Evolutionary conservation across 2,329 filamentous ascomycete genomes (phyloP).

Genomic region (Penicillium sp.): DNA sequence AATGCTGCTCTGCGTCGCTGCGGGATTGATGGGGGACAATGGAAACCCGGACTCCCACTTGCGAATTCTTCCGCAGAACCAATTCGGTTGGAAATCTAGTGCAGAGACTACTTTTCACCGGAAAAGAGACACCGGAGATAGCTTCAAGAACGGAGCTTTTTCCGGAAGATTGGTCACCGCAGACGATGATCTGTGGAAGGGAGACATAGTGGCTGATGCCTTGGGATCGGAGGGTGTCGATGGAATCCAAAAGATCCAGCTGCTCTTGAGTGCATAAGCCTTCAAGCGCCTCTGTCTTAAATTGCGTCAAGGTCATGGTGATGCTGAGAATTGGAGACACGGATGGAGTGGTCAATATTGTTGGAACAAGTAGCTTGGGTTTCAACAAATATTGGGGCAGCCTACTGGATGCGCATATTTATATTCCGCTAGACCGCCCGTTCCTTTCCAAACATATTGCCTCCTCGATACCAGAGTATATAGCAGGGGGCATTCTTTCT

Average conservation of each 20-base stretch:
- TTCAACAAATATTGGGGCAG: too few relatives aligned
- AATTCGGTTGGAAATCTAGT: slow-evolving; percentile 63
- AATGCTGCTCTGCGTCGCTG: slow-evolving; percentile 15
- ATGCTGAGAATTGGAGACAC: too few relatives aligned
- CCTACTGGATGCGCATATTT: too few relatives aligned
- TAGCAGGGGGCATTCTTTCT: too few relatives aligned
- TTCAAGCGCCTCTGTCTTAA: slow-evolving; percentile 13
- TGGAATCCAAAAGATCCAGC: slow-evolving; percentile 55
- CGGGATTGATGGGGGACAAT: slow-evolving; percentile 42
- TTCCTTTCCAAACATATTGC: too few relatives aligned
- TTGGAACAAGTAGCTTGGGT: too few relatives aligned
- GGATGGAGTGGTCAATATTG: too few relatives aligned
- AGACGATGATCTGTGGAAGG: slow-evolving; percentile 62
- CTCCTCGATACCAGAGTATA: too few relatives aligned
- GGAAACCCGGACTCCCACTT: slow-evolving; percentile 18
- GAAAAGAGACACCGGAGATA: slow-evolving; percentile 62
- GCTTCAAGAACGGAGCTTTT: slow-evolving; percentile 62
- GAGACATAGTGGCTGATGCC: slow-evolving; percentile 51
- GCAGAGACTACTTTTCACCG: slow-evolving; percentile 59
- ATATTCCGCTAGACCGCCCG: too few relatives aligned
- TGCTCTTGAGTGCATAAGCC: slow-evolving; percentile 46
- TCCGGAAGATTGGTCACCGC: slow-evolving; percentile 62
- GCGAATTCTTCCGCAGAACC: slow-evolving; percentile 43
- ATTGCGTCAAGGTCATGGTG: slow-evolving; percentile 7
- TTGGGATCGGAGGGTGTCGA: slow-evolving; percentile 54